Evolutionary conservation across 805 yeast genomes (phyloP).

Genomic region (Schizosaccharomyces japonicus): DNA sequence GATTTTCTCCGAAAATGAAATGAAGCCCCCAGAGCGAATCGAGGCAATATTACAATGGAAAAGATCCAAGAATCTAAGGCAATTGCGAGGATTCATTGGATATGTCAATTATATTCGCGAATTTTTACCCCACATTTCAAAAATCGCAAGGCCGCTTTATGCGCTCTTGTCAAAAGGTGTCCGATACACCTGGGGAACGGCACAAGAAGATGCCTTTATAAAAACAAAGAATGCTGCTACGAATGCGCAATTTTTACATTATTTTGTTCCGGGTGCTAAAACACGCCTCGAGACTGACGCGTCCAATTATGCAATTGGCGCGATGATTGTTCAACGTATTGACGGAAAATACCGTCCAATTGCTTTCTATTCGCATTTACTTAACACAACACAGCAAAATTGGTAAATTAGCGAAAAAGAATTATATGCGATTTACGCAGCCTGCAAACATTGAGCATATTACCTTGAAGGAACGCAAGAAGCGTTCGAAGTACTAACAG

Average conservation of each 20-base stretch:
- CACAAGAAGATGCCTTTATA: not conserved
- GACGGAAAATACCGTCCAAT: too few relatives aligned
- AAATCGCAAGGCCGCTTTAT: not conserved
- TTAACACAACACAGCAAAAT: conserved; percentile 5
- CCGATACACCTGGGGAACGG: not conserved
- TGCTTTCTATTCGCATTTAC: conserved; percentile 1
- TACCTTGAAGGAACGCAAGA: not conserved
- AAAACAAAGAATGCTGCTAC: not conserved
- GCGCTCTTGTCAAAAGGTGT: not conserved
- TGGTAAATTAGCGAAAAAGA: conserved; percentile 8
- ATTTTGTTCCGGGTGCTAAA: not conserved
- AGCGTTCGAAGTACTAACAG: not conserved
- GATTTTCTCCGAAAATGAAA: not conserved
- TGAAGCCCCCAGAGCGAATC: not conserved
- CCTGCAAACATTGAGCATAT: not conserved
- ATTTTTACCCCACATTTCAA: not conserved
- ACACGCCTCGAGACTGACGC: not conserved
- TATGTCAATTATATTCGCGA: not conserved
- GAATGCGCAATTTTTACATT: not conserved
- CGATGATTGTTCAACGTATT: too few relatives aligned
- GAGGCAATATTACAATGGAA: not conserved
- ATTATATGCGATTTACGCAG: not conserved
- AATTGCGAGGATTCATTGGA: not conserved
- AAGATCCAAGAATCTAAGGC: not conserved
- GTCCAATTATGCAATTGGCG: too few relatives aligned